Base-by-base conservation (phyloP, 768 basidiomycete genomes). In the Candolleomyces aberdarensis region DNA sequence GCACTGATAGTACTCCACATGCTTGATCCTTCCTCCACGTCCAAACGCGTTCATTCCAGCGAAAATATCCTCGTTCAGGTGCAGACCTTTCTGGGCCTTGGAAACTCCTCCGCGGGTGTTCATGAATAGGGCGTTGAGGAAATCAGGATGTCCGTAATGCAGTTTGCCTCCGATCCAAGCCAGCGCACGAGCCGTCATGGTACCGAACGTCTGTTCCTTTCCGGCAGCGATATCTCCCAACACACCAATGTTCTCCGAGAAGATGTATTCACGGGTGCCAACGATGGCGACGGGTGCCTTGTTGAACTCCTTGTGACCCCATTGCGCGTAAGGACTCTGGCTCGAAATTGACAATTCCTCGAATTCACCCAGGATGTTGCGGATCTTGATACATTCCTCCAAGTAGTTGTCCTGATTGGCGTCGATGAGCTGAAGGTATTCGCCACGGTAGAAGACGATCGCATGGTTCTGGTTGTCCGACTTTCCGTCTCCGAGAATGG, bases 391-490 rank as follows among this genome's bases (percentile, higher is more conserved):
- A 74, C 97, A 99, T 72, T 99, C 97, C 73, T 99, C 97, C 68
- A 99, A 80, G 70, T 99, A 99, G 78, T 98, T 99, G 80, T 99
- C 97, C 78, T 99, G 97, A 72, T 99, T 99, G 67, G 97, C 97
- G 66, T 99, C 97, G 76, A 99, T 98, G 67, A 99, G 90, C 76
- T 99, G 97, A 54, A 99, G 82, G 73, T 97, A 98, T 76, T 99
- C 97, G 64, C 97, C 97, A 50, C 97, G 94, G 75, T 98, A 97
- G 82, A 99, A 99, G 69, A 98, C 82, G 69, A 99, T 98, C 31
- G 97, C 96, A 71, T 99, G 97, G 75, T 99, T 99, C 81, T 99
- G 97, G 74, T 99, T 99, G 76, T 98, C 97, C 14, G 94, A 96
- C 78, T 99, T 99, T 58, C 97, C 97, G 69, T 99, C 97, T 63